These are phyloP conservation scores for Megacollybia marginata DNA, from an alignment of 768 basidiomycete species.

Conservation along the genomic window DNA sequence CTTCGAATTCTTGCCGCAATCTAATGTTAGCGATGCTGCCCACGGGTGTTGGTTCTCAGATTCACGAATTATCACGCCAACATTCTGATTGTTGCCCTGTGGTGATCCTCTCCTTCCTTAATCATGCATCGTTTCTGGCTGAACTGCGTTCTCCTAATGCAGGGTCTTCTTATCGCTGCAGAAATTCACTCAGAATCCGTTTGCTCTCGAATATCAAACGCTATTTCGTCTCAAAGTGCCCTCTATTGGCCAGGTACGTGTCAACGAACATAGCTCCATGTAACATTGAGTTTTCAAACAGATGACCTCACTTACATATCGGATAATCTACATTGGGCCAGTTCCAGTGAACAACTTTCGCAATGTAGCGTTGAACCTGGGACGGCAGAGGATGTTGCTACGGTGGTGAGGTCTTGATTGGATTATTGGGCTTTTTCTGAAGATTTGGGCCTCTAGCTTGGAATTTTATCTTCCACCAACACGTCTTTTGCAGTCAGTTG, in stretches of 20 bases:
- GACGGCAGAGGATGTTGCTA: constrained; percentile 40
- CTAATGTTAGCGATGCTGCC: too few species aligned
- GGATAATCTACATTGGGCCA: constrained; percentile 45
- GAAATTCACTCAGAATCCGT: constrained; percentile 1
- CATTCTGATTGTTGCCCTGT: too few species aligned
- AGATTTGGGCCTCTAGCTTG: constrained; percentile 26
- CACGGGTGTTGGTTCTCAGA: too few species aligned
- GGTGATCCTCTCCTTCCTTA: too few species aligned
- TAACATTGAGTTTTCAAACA: background rate
- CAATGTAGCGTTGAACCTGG: constrained; percentile 55
- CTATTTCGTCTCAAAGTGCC: constrained; percentile 34
- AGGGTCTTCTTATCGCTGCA: too few species aligned
- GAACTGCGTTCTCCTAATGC: too few species aligned
- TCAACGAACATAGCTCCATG: background rate
- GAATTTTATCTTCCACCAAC: constrained; percentile 31
- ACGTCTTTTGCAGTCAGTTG: constrained; percentile 48
- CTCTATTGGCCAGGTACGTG: constrained; percentile 35
- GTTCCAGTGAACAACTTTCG: constrained; percentile 36
- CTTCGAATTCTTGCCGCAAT: too few species aligned
- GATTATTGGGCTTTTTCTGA: background rate
- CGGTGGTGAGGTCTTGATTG: constrained; percentile 32
- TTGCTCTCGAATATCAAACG: constrained; percentile 28
- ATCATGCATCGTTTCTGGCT: too few species aligned
- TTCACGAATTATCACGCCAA: too few species aligned
- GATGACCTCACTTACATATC: constrained; percentile 25